Percentiles rank a stretch among this genome's conserved stretches.
These are phyloP conservation scores for Monilinia vaccinii-corymbosi DNA, from an alignment of 2,329 filamentous ascomycete species.

Conservation along the genomic window DNA sequence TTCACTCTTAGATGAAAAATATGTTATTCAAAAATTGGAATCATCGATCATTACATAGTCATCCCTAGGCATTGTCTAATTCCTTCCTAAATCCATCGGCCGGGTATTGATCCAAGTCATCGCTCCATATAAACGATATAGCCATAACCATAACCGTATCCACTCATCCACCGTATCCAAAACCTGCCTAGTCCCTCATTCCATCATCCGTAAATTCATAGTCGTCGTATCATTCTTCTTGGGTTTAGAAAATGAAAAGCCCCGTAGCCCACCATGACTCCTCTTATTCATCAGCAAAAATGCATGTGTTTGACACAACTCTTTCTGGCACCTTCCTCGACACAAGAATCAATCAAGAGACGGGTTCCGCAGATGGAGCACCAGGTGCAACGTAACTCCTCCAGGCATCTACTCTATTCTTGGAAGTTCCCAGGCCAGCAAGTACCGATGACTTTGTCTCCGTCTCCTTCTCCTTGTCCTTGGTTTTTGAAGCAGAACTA, in stretches of 20 bases:
- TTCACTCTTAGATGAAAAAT: no score
- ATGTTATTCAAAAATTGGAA: neutral
- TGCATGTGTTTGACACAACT: neutral
- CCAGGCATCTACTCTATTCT: constrained; percentile 27
- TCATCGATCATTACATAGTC: neutral
- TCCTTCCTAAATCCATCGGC: neutral
- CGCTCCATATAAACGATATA: neutral
- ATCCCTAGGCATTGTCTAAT: neutral
- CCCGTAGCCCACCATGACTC: neutral
- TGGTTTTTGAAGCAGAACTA: neutral
- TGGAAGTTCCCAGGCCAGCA: constrained; percentile 23
- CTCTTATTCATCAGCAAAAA: neutral
- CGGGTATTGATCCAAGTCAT: constrained; percentile 1
- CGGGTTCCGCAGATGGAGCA: constrained; percentile 23
- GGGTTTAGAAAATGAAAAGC: neutral
- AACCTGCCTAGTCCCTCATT: neutral
- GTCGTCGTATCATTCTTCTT: neutral
- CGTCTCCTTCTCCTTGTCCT: neutral
- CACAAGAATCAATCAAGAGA: constrained; percentile 13
- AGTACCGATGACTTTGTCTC: constrained; percentile 14
- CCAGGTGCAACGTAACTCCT: constrained; percentile 25
- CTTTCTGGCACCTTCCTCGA: neutral
- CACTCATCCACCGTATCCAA: neutral
- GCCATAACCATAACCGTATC: neutral
- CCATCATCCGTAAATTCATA: neutral